Evolutionary conservation across 148 eudicot species (phyloP).

Genomic region (Rhododendron vialii): DNA sequence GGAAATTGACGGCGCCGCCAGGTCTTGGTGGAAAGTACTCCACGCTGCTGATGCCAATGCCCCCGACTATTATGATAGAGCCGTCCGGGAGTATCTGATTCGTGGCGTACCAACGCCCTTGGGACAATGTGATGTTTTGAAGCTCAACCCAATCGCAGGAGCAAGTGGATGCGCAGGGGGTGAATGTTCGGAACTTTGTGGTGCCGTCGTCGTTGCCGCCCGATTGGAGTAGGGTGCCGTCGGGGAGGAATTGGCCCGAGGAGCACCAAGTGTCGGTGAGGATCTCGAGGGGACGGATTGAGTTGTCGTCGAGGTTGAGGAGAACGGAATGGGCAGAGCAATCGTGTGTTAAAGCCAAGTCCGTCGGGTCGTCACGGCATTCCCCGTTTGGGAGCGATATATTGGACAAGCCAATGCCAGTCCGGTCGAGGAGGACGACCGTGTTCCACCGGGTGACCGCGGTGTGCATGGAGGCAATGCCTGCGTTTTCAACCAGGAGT

Average conservation of each 20-base stretch:
- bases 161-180: conserved; percentile 40
- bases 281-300: conserved; percentile 62
- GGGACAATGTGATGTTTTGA: conserved; percentile 32
- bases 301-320: conserved; percentile 48
- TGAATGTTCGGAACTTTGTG: conserved; percentile 55
- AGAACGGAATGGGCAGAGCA: conserved; percentile 82
- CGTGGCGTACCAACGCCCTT: conserved; percentile 81
- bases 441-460: conserved; percentile 79
- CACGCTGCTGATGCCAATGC: conserved; percentile 13
- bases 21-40: conserved; percentile 65
- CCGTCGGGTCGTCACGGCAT: conserved; percentile 34
- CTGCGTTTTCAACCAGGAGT: conserved; percentile 58
- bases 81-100: conserved; percentile 83
- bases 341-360: conserved; percentile 35
- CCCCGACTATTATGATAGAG: conserved; percentile 67
- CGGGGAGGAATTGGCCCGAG: conserved; percentile 88
- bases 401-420: conserved; percentile 61
- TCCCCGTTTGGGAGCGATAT: conserved; percentile 37
- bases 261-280: conserved; percentile 99
- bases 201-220: conserved; percentile 68
- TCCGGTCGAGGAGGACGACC: conserved; percentile 82
- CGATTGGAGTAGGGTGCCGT: conserved; percentile 82
- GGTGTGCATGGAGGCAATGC: conserved; percentile 95
- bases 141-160: conserved; percentile 81
- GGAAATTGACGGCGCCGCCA: conserved; percentile 45